Evolutionary conservation across 208 protist genomes (phyloP).

Genomic region (Kentomonas sorsogonicus): DNA sequence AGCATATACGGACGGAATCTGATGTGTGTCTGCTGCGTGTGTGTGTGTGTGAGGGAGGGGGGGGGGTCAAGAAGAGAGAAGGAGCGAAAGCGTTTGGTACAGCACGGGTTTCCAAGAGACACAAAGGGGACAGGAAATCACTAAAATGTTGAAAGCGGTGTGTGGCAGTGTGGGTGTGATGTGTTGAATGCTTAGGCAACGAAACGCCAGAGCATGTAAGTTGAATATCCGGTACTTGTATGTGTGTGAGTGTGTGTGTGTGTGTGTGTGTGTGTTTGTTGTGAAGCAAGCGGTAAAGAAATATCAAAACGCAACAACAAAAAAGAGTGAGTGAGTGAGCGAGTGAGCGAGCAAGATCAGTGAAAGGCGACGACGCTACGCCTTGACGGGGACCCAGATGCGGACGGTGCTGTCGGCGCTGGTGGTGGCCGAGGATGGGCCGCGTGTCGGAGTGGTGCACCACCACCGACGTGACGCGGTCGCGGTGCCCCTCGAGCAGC

Average conservation of each 20-base stretch:
- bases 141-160: too few relatives aligned
- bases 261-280: too few relatives aligned
- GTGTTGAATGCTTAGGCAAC: too few relatives aligned
- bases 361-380: constrained; percentile 9
- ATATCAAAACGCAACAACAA: background rate
- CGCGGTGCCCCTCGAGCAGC: constrained; percentile 76
- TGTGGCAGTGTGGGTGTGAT: too few relatives aligned
- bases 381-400: constrained; percentile 77
- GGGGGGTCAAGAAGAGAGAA: constrained; percentile 1
- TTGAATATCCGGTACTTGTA: too few relatives aligned
- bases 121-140: too few relatives aligned
- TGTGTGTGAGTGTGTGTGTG: too few relatives aligned
- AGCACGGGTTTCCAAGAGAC: too few relatives aligned
- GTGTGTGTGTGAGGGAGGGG: background rate
- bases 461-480: constrained; percentile 69
- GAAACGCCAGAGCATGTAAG: too few relatives aligned
- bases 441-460: constrained; percentile 52
- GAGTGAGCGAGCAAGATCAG: background rate
- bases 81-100: too few relatives aligned
- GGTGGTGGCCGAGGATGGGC: constrained; percentile 80
- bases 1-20: background rate
- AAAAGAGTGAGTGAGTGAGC: background rate
- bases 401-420: constrained; percentile 81
- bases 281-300: constrained; percentile 1
- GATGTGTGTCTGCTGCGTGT: background rate